These are phyloP conservation scores for Lichtheimia ramosa DNA, from an alignment of 371 early-diverging fungal genomes.

Conservation along the genomic window DNA sequence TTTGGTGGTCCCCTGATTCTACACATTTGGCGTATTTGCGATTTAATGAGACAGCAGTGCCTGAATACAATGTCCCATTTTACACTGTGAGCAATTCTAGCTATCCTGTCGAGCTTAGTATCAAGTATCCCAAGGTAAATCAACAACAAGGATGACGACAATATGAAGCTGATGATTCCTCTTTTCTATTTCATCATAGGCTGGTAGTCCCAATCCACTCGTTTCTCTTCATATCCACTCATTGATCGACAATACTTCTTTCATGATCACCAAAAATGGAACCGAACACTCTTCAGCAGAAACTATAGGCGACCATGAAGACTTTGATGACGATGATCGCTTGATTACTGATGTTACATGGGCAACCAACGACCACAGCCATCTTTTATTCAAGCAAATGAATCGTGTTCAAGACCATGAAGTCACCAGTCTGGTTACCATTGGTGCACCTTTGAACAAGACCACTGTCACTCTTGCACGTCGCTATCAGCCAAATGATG, in stretches of 20 bases:
- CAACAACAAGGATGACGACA: too few relatives aligned
- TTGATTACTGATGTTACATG: slow-evolving; percentile 84
- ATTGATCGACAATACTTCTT: slow-evolving; percentile 25
- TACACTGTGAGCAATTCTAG: slow-evolving; percentile 55
- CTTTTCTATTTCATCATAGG: slow-evolving; percentile 18
- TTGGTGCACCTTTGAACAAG: slow-evolving; percentile 14
- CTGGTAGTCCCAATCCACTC: slow-evolving; percentile 85
- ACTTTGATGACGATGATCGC: slow-evolving; percentile 70
- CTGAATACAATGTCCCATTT: slow-evolving; percentile 71
- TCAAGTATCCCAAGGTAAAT: slow-evolving; percentile 85
- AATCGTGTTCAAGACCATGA: slow-evolving; percentile 90
- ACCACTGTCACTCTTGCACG: slow-evolving; percentile 43
- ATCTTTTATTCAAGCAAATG: slow-evolving; percentile 78
- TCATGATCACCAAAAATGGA: slow-evolving; percentile 33
- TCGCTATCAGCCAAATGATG: slow-evolving; percentile 62
- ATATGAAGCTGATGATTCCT: neutral
- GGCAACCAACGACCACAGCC: slow-evolving; percentile 63
- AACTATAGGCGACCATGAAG: slow-evolving; percentile 11
- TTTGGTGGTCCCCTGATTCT: slow-evolving; percentile 94
- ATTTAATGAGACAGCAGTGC: slow-evolving; percentile 84
- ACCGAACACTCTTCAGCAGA: slow-evolving; percentile 14
- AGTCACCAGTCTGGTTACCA: slow-evolving; percentile 58
- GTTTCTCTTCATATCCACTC: slow-evolving; percentile 75
- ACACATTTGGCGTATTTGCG: slow-evolving; percentile 80
- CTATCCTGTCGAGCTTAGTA: slow-evolving; percentile 72